Evolutionary conservation across 1,139 yeast species (phyloP), one percentile per base, ranked within the genome.

Genomic region (Geotrichum carabidarum): DNA sequence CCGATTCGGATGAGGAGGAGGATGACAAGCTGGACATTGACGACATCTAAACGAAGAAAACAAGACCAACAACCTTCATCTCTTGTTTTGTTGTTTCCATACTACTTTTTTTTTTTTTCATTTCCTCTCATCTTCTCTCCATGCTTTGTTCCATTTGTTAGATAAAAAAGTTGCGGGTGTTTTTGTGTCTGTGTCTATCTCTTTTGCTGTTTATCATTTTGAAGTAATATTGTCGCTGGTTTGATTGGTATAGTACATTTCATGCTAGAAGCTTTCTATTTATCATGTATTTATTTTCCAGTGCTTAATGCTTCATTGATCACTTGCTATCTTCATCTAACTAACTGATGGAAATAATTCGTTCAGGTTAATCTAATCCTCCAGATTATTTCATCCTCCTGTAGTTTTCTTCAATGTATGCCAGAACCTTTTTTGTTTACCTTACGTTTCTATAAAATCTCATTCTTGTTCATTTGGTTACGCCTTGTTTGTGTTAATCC

Each of bases 21-120:
- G 82, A 79, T 60, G 86, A 83, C 68, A 94, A 86, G 69, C 76
- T 80, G 62, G 84, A 82, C 69, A 87, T 90, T 68, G 96, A 88
- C 74, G 93, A 86, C 73, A 85, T 86, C 71, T 86, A 78, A 72
- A 22, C 27, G 5, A 22, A 5, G 27, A 22, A 22, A 22, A 22
- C 27, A 22, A 22, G 27, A 11, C 18, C 7, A 15, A 15, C 7
- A 15, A 15, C 4, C 15, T 17, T 17, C 12, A 22, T 37, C 27
- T 30, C 35, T 46, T 46, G 22, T 36, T 31, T 36, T 30, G 50
- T 46, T 37, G 30, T 37, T 22, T 22, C 27, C 27, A 22, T n/a
- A n/a, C n/a, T n/a, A n/a, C n/a, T n/a, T n/a, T n/a, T 40, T 38
- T 30, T 45, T 12, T 3, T 34, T 34, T 3, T 34, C 12, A 11